phyloP scores from a whole-genome alignment of 345 rosid species.

The Lepidium didymum region DNA sequence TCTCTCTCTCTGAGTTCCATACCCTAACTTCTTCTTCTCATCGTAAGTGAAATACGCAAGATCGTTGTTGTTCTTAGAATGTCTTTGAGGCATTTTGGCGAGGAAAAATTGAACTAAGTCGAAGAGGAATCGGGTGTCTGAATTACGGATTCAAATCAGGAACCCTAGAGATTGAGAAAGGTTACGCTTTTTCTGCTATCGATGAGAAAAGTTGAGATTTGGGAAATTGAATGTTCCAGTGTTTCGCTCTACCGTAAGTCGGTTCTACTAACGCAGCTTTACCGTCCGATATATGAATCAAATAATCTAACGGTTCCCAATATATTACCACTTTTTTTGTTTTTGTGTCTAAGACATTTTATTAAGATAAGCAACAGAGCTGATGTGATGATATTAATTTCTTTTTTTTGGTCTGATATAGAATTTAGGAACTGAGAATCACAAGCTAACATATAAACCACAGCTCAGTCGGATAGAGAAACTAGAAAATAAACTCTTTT shows the following conservation, averaged over 20 bases:
- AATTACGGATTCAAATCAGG: slow-evolving; percentile 1
- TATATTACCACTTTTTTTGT: background rate
- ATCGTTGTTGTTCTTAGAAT: slow-evolving; percentile 95
- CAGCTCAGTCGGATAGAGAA: too few species aligned
- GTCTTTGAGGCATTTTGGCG: slow-evolving; percentile 84
- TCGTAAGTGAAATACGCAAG: slow-evolving; percentile 96
- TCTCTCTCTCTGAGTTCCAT: slow-evolving; percentile 94
- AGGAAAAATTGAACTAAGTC: background rate
- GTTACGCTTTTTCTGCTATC: background rate
- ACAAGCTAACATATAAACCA: too few species aligned
- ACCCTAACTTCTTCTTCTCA: slow-evolving; percentile 89
- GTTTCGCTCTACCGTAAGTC: background rate
- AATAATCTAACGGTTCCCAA: slow-evolving; percentile 10
- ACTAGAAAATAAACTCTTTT: too few species aligned
- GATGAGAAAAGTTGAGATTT: background rate
- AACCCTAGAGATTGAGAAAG: slow-evolving; percentile 28
- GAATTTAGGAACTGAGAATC: too few species aligned
- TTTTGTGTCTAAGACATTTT: too few species aligned
- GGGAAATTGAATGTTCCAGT: background rate
- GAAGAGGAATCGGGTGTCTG: background rate
- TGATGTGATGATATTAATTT: too few species aligned
- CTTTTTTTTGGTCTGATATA: too few species aligned
- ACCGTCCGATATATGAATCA: slow-evolving; percentile 17
- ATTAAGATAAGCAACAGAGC: too few species aligned
- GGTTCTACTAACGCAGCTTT: background rate